Evolutionary conservation across 305 asterid genomes (phyloP), one percentile per base, ranked within the genome.

Genomic region (Petunia hybrid): DNA sequence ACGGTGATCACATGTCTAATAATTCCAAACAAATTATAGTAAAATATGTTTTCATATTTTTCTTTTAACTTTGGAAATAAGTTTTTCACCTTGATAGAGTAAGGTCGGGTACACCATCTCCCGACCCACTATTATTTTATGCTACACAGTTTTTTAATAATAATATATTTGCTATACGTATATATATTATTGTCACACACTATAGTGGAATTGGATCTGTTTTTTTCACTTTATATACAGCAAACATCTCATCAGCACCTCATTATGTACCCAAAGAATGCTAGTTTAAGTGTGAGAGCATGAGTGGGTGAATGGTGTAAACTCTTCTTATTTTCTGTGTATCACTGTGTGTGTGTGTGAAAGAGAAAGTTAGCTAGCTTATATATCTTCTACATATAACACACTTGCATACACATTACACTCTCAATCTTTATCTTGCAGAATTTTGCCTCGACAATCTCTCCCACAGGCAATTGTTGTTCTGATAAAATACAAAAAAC

Each of bases 381-480:
- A 22, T 22, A 10, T 10, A 8, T 51, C 57, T 51, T 8, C 57
- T 51, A 51, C 57, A 51, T 8, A 51, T 51, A 51, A 9, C 76
- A 43, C 39, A 66, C 8, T 5, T 5, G 8, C 53, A 4, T 46
- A 46, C 53, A 46, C 8, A 5, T 1, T 46, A 9, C 8, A 9
- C 8, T 53, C 12, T 68, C 22, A n/a, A 38, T 64, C 42, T 84
- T 48, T 59, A 48, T 66, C 46, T 69, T 43, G 68, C 57, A 86
- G 76, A 80, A 85, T 81, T 82, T 79, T 81, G 83, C 83, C 87
- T 87, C 83, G 93, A 79, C 82, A 87, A 86, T 86, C 86, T 74
- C 86, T 69, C 84, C 78, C 81, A 45, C 16, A 78, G 36, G 62
- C 85, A 84, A 85, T 75, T 81, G 80, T 76, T 79, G 81, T 42